Evolutionary conservation across 495 filamentous ascomycete genomes (phyloP), one percentile per base, ranked within the genome.

Genomic region (Aspergillus heteromorphus): DNA sequence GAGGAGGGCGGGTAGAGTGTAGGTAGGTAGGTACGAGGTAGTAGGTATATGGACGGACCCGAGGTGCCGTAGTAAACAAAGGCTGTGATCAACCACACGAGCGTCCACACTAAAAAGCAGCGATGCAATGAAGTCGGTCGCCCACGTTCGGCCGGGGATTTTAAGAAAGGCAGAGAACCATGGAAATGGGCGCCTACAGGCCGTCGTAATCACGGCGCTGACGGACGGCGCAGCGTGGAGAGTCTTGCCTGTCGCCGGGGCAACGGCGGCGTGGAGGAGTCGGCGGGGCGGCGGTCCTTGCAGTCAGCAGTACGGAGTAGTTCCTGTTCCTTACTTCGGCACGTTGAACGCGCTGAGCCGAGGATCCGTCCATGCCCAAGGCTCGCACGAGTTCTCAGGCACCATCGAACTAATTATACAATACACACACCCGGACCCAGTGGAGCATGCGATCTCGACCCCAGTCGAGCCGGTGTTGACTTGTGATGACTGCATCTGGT

Each of bases 171-270:
- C n/a, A 30, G 30, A 13, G 17, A 23, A 51, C 17, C 30, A 6
- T 48, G 47, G 47, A 38, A 38, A 45, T 43, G 54, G 58, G 54
- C 50, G 45, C 51, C 45, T 57, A 40, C 40, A 45, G 21, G 43
- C 52, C 36, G 38, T 50, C 36, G 29, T 38, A 18, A 52, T 49
- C 51, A 48, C 48, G 9, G 42, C 54, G 43, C 50, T 42, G 45
- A 48, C 40, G 52, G 47, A 42, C 56, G 51, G 54, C 45, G 42
- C 51, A 49, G 45, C 54, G 59, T 59, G 64, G 53, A 58, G 45
- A 43, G 31, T 9, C 27, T 25, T 25, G 43, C 36, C 43, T 61
- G 66, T 71, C 63, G 56, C 64, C 66, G 48, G 50, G 66, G 63
- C 66, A 71, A 71, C 68, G 23, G 23, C 19, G 10, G 40, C 51